phyloP scores from a whole-genome alignment of 2,329 filamentous ascomycete genomes.

The Aspergillus chevalieri region DNA sequence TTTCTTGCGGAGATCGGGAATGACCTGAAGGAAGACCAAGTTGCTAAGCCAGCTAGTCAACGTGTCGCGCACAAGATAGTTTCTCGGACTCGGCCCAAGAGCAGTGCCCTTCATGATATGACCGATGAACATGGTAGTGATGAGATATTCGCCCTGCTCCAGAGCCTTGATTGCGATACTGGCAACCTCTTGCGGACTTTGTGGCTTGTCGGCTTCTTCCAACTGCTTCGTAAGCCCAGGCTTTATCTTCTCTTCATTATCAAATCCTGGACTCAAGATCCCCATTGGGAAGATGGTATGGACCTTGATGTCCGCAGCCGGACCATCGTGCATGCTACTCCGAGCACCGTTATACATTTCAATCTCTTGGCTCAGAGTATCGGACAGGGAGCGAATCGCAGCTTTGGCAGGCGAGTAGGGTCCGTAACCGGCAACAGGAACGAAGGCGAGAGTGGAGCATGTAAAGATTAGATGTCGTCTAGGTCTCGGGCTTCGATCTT shows the following conservation, averaged over 20 bases:
- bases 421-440: slow-evolving; percentile 72
- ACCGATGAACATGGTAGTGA: slow-evolving; percentile 70
- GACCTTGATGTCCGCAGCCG: slow-evolving; percentile 64
- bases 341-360: slow-evolving; percentile 71
- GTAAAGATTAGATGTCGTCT: slow-evolving; percentile 81
- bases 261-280: slow-evolving; percentile 70
- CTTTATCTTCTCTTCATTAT: slow-evolving; percentile 70
- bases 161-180: slow-evolving; percentile 62
- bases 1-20: slow-evolving; percentile 52
- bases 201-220: slow-evolving; percentile 74
- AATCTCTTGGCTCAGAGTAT: slow-evolving; percentile 77
- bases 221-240: slow-evolving; percentile 71
- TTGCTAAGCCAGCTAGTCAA: slow-evolving; percentile 49
- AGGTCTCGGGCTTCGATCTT: slow-evolving; percentile 26
- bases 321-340: slow-evolving; percentile 34
- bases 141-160: slow-evolving; percentile 72
- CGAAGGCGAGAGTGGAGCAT: slow-evolving; percentile 67
- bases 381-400: slow-evolving; percentile 74
- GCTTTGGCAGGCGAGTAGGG: slow-evolving; percentile 81
- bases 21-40: slow-evolving; percentile 51
- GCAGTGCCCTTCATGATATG: slow-evolving; percentile 60
- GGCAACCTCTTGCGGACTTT: slow-evolving; percentile 74
- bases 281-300: slow-evolving; percentile 80
- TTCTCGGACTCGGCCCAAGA: slow-evolving; percentile 48
- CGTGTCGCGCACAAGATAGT: slow-evolving; percentile 50